Conservation (phyloP, 768 basidiomycete species). For the Leccinum variicolor region DNA sequence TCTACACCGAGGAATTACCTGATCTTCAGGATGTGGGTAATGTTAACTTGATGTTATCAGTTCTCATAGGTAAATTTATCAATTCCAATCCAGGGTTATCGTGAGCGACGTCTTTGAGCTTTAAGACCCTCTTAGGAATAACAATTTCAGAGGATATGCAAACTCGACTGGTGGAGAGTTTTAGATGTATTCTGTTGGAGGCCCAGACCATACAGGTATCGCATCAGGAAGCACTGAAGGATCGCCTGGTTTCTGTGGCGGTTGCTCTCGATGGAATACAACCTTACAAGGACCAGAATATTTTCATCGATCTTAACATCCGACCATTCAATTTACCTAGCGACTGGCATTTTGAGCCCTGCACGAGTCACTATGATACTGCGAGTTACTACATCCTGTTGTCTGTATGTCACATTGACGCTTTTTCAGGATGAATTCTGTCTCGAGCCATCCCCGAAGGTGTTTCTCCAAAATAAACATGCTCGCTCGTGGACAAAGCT, state of each 20-base stretch:
- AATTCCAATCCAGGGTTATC: conserved; percentile 58
- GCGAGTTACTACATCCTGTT: conserved; percentile 36
- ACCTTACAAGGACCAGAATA: conserved; percentile 57
- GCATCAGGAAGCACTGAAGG: conserved; percentile 59
- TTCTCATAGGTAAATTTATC: conserved; percentile 8
- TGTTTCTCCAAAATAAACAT: conserved; percentile 80
- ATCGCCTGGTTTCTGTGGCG: conserved; percentile 45
- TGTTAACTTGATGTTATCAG: conserved; percentile 8
- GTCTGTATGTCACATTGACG: neutral
- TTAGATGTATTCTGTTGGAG: conserved; percentile 51
- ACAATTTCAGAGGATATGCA: conserved; percentile 63
- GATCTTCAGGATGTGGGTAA: conserved; percentile 64
- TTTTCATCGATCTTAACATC: conserved; percentile 72
- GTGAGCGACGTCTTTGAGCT: conserved; percentile 34
- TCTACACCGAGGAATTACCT: conserved; percentile 69
- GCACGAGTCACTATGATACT: conserved; percentile 70
- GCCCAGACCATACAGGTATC: conserved; percentile 56
- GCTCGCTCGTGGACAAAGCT: conserved; percentile 56
- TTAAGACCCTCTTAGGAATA: neutral
- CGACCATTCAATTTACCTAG: conserved; percentile 59
- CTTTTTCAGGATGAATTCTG: conserved; percentile 42
- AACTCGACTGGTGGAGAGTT: conserved; percentile 53
- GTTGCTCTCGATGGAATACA: conserved; percentile 50
- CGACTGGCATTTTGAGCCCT: conserved; percentile 78
- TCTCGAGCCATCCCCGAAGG: conserved; percentile 66